A percentile compares a stretch with the other conserved stretches of the same genome.
These are phyloP conservation scores for Mycena sp. DNA, from an alignment of 1,284 basidiomycete genomes.

Conservation along the genomic window DNA sequence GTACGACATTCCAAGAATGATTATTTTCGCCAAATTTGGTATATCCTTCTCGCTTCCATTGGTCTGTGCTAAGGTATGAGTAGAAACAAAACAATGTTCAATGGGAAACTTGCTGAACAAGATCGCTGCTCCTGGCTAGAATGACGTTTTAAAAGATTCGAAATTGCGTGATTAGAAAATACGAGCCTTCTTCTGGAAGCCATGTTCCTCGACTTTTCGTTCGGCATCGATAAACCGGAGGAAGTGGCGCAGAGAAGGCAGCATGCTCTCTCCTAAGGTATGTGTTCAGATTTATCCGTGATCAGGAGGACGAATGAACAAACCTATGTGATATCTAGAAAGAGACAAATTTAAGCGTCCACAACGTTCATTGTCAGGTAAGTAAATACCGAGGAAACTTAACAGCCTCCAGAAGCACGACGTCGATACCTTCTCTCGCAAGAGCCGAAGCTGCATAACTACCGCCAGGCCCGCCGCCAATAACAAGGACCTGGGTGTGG, in stretches of 20 bases:
- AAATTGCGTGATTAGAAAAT: constrained; percentile 63
- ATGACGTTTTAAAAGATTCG: background rate
- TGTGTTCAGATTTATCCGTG: constrained; percentile 43
- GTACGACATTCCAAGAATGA: constrained; percentile 52
- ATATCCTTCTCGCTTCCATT: constrained; percentile 57
- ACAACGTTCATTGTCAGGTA: background rate
- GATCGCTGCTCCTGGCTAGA: constrained; percentile 52
- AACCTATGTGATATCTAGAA: constrained; percentile 26
- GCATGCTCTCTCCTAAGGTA: constrained; percentile 52
- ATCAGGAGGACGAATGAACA: background rate
- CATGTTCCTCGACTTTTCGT: constrained; percentile 47
- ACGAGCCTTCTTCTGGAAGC: constrained; percentile 57
- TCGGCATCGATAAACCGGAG: constrained; percentile 55
- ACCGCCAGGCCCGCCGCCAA: constrained; percentile 63
- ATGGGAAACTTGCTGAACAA: constrained; percentile 65
- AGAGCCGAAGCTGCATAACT: constrained; percentile 63
- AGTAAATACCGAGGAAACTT: constrained; percentile 39
- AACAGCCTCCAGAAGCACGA: constrained; percentile 58
- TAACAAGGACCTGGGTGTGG: constrained; percentile 50
- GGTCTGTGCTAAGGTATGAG: constrained; percentile 31
- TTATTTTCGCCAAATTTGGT: constrained; percentile 52
- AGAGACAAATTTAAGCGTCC: background rate
- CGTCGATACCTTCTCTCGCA: constrained; percentile 57
- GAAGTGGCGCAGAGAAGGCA: constrained; percentile 55
- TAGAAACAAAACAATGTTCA: constrained; percentile 62